These are phyloP conservation scores for Aquilaria malaccensis DNA, from an alignment of 345 rosid species.

Conservation along the genomic window DNA sequence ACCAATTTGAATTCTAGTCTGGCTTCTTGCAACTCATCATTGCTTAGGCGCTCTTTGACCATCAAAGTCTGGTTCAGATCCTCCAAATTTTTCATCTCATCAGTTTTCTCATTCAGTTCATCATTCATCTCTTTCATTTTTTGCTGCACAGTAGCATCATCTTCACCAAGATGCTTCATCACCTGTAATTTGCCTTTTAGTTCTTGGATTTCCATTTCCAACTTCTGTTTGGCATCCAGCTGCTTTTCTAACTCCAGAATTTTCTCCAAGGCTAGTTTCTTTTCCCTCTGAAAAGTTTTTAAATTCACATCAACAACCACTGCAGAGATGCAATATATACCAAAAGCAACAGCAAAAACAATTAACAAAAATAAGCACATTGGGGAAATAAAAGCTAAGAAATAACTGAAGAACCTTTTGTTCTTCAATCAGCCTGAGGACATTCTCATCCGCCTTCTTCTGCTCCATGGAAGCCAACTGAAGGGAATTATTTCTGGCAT, in stretches of 20 bases:
- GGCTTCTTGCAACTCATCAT: slow-evolving; percentile 34
- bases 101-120: slow-evolving; percentile 45
- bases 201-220: slow-evolving; percentile 85
- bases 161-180: slow-evolving; percentile 71
- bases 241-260: slow-evolving; percentile 62
- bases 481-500: slow-evolving; percentile 49
- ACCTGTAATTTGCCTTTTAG: slow-evolving; percentile 73
- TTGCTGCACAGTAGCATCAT: slow-evolving; percentile 57
- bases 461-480: slow-evolving; percentile 75
- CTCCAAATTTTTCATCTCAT: slow-evolving; percentile 29
- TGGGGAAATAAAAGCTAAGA: neutral
- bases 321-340: neutral
- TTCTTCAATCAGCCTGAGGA: slow-evolving; percentile 65
- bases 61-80: slow-evolving; percentile 20
- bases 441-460: slow-evolving; percentile 68
- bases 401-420: slow-evolving; percentile 43
- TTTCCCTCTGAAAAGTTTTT: slow-evolving; percentile 55
- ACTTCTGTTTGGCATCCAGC: slow-evolving; percentile 63
- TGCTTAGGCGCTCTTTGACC: slow-evolving; percentile 37
- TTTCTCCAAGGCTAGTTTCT: slow-evolving; percentile 53
- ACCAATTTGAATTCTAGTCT: slow-evolving; percentile 32
- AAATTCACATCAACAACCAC: slow-evolving; percentile 3
- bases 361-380: neutral
- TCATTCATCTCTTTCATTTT: slow-evolving; percentile 67
- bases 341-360: neutral